Base-by-base conservation (phyloP, 1,284 basidiomycete genomes). In the Amylostereum areolatum region DNA sequence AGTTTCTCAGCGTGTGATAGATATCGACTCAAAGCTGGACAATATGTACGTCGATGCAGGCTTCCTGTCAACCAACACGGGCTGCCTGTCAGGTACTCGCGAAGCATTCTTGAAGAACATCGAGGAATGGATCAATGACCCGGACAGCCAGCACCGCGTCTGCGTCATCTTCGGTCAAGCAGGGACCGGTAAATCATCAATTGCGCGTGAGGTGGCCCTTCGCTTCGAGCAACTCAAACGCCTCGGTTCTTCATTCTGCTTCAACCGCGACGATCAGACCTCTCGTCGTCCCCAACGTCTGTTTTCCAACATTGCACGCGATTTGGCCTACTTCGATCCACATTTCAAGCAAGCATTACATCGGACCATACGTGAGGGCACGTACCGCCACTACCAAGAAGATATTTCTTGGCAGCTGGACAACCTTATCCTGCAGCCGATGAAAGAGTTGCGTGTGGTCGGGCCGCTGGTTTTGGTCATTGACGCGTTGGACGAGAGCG, bases 41-140 rank as follows among this genome's bases (percentile, higher is more conserved):
- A n/a, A n/a, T n/a, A n/a, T n/a, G n/a, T n/a, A n/a, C n/a, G n/a
- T n/a, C n/a, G n/a, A n/a, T n/a, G n/a, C n/a, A n/a, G n/a, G n/a
- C n/a, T n/a, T n/a, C n/a, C n/a, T n/a, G n/a, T n/a, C n/a, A n/a
- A n/a, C n/a, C n/a, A n/a, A n/a, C n/a, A n/a, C n/a, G n/a, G n/a
- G n/a, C n/a, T 55, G 32, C 30, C 59, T 55, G 37, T 58, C 31
- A 11, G 55, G 55, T 6, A 51, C 55, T 8, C 51, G 52, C 39
- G 28, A n/a, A 2, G 46, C 35, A 11, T 11, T 55, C 3, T 35
- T 52, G 4, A 25, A 50, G n/a, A 30, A 48, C 8, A 33, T 55
- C 10, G 39, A 55, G 12, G 31, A n/a, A 1, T 55, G 54, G 54
- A 48, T 41, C 1, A 41, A 42, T 11, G 50, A 27, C 1, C 12